phyloP scores from a whole-genome alignment of 306 rosid species.

The Pterocarpus santalinus region DNA sequence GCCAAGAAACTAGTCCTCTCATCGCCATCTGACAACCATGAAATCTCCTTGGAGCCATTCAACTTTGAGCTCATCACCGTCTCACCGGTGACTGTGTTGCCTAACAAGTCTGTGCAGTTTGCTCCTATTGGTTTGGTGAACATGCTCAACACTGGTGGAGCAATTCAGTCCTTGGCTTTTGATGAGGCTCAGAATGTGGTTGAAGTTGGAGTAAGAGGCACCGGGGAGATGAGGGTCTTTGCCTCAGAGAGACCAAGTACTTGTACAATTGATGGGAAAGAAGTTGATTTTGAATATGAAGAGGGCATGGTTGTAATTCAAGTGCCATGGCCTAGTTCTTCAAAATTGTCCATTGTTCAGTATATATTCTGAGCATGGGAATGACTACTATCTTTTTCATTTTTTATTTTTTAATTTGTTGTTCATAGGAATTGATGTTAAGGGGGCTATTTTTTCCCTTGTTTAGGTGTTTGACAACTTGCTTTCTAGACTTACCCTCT shows the following conservation, averaged over 20 bases:
- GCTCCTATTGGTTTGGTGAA: constrained; percentile 89
- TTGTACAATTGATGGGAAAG: constrained; percentile 66
- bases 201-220: constrained; percentile 70
- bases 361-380: constrained; percentile 56
- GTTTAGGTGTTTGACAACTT: constrained; percentile 31
- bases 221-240: constrained; percentile 81
- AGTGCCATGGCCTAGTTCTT: constrained; percentile 83
- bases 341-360: constrained; percentile 63
- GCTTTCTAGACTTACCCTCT: constrained; percentile 9
- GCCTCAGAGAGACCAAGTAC: constrained; percentile 70
- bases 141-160: constrained; percentile 92
- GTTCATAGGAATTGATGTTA: constrained; percentile 1
- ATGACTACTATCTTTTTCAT: neutral
- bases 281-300: constrained; percentile 64
- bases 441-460: constrained; percentile 41
- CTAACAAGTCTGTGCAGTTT: constrained; percentile 61
- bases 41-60: constrained; percentile 84
- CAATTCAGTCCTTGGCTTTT: constrained; percentile 67
- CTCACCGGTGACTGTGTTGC: constrained; percentile 59
- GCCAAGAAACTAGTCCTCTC: constrained; percentile 71
- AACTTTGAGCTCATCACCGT: constrained; percentile 85
- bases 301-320: constrained; percentile 66
- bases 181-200: constrained; percentile 51
- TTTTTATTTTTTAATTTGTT: neutral
- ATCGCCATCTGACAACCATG: constrained; percentile 58